These are phyloP conservation scores for Myotisia sp. DNA, from an alignment of 2,329 filamentous ascomycete species.

Conservation along the genomic window DNA sequence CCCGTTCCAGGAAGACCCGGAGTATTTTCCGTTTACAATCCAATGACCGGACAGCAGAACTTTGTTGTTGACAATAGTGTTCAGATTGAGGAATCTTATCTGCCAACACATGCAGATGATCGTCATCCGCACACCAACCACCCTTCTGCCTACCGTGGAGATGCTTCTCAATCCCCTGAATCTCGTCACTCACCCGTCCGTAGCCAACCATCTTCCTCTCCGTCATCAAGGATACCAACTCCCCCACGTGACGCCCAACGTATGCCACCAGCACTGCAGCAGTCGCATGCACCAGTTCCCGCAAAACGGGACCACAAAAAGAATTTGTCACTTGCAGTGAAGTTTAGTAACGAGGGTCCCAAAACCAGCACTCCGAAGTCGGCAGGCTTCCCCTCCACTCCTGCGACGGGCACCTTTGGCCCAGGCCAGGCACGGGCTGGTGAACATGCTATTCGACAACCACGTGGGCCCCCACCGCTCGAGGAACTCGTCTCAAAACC, in stretches of 20 bases:
- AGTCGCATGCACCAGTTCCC: slow-evolving; percentile 40
- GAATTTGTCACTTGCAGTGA: slow-evolving; percentile 50
- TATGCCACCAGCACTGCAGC: slow-evolving; percentile 4
- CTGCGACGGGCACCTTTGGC: slow-evolving; percentile 71
- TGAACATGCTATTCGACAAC: slow-evolving; percentile 86
- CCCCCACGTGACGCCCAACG: slow-evolving; percentile 7
- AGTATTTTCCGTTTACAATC: slow-evolving; percentile 71
- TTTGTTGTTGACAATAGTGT: slow-evolving; percentile 61
- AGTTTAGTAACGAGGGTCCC: slow-evolving; percentile 26
- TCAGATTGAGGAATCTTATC: slow-evolving; percentile 31
- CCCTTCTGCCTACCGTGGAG: slow-evolving; percentile 53
- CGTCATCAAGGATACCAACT: slow-evolving; percentile 5
- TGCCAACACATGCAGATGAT: slow-evolving; percentile 19
- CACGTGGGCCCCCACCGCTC: slow-evolving; percentile 76
- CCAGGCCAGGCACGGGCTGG: slow-evolving; percentile 86
- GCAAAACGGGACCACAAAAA: slow-evolving; percentile 88
- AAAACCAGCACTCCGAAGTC: slow-evolving; percentile 54
- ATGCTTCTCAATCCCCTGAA: slow-evolving; percentile 65
- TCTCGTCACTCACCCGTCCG: slow-evolving; percentile 41
- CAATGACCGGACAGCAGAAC: slow-evolving; percentile 66
- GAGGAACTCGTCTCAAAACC: slow-evolving; percentile 85
- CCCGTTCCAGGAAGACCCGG: slow-evolving; percentile 56
- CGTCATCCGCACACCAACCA: slow-evolving; percentile 39
- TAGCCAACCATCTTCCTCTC: slow-evolving; percentile 38
- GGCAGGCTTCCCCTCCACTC: slow-evolving; percentile 64